Evolutionary conservation across 2,329 filamentous ascomycete genomes (phyloP).

Genomic region (Claviceps spartinae): DNA sequence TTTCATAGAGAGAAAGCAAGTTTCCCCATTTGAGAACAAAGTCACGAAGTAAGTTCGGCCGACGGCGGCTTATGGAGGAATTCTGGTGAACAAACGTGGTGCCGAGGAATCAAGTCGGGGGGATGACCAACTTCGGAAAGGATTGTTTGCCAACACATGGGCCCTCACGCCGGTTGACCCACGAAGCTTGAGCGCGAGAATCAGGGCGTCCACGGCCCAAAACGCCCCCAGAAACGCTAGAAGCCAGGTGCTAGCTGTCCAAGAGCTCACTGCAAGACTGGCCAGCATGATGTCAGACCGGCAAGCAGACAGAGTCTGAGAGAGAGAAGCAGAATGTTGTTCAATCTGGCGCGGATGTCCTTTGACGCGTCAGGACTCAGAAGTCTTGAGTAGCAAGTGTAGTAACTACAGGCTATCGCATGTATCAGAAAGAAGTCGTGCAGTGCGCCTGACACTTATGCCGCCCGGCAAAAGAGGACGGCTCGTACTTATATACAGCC

Average conservation of each 20-base stretch:
- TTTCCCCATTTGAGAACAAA: too few relatives aligned
- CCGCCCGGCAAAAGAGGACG: too few relatives aligned
- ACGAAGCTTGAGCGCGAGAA: conserved; percentile 1
- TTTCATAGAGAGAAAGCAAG: neutral
- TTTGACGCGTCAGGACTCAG: too few relatives aligned
- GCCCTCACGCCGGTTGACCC: conserved; percentile 2
- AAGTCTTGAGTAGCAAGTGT: too few relatives aligned
- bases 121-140: neutral
- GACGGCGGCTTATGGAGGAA: neutral
- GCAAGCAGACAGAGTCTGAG: too few relatives aligned
- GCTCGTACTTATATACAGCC: too few relatives aligned
- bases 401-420: too few relatives aligned
- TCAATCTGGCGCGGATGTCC: neutral
- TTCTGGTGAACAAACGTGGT: neutral
- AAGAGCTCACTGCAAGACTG: neutral
- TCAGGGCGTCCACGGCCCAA: conserved; percentile 1
- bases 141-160: conserved; percentile 3
- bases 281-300: neutral
- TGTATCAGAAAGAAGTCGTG: too few relatives aligned
- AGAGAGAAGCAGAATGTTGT: neutral
- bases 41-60: neutral
- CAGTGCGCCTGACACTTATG: too few relatives aligned
- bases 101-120: too few relatives aligned
- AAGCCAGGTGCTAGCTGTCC: neutral
- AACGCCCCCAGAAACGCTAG: neutral